A percentile compares a stretch with the other conserved stretches of the same genome.
Conservation (phyloP, 495 filamentous ascomycete species). For the Pyrenula aspistea region DNA sequence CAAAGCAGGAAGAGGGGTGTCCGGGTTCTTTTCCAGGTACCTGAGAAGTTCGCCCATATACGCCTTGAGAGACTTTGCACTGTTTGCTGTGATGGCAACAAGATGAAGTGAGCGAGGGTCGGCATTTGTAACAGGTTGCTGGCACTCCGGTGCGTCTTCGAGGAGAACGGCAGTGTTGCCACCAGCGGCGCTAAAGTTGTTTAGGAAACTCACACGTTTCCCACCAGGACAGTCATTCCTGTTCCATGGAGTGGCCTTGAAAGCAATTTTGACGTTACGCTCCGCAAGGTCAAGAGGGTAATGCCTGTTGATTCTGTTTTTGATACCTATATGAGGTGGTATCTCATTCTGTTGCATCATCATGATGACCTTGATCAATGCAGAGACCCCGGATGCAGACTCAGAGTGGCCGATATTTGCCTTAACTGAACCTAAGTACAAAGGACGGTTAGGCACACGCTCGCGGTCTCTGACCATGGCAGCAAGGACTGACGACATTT, state of each 20-base stretch:
- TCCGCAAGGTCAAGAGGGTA: slow-evolving; percentile 14
- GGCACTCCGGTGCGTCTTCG: slow-evolving; percentile 11
- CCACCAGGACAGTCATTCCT: slow-evolving; percentile 3
- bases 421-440: slow-evolving; percentile 23
- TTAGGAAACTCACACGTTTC: slow-evolving; percentile 15
- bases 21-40: slow-evolving; percentile 40
- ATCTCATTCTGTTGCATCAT: slow-evolving; percentile 21
- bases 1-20: slow-evolving; percentile 18
- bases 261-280: slow-evolving; percentile 23
- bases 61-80: slow-evolving; percentile 13
- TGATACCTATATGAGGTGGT: slow-evolving; percentile 28
- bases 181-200: slow-evolving; percentile 26
- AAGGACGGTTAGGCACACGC: background rate
- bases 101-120: slow-evolving; percentile 12
- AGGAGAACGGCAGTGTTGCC: slow-evolving; percentile 22
- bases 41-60: slow-evolving; percentile 14
- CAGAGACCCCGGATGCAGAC: slow-evolving; percentile 17
- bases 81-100: slow-evolving; percentile 17
- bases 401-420: slow-evolving; percentile 30
- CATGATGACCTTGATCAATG: slow-evolving; percentile 22
- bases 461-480: slow-evolving; percentile 42
- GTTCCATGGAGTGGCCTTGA: slow-evolving; percentile 10
- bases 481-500: slow-evolving; percentile 31
- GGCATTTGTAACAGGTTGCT: background rate
- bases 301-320: slow-evolving; percentile 25